Evolutionary conservation across 192 early-diverging fungal species (phyloP), one percentile per base, ranked within the genome.

Genomic region (Chytriomyces hyalinus): DNA sequence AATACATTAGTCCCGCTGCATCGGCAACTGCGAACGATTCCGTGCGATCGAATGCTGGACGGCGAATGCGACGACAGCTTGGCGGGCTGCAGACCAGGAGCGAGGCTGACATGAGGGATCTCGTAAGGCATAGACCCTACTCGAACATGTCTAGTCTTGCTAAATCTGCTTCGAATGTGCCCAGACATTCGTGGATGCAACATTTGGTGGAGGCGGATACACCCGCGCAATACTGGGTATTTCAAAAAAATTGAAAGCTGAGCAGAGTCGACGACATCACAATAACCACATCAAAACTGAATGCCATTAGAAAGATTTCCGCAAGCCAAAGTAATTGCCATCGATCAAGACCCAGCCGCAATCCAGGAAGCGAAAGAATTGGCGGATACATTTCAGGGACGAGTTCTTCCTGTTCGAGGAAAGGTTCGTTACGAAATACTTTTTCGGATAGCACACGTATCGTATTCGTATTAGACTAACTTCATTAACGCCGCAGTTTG

Each of bases 201-300:
- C 92, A 5, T 94, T 92, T 84, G 93, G 92, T 20, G 84, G 88
- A 43, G 92, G 92, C 57, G 91, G 91, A 15, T 92, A 94, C 76
- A 91, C 92, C 11, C 78, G 84, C 49, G 84, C 84, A 3, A 75
- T 94, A 24, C 84, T 94, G 1, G 92, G 90, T 88, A 73, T 67
- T 43, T 68, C 26, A 49, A 8, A 78, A 26, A 13, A 36, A 36
- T 36, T 36, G 36, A 36, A 36, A 36, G 36, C 36, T 4, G 36
- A 4, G 36, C 36, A 36, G 36, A 2, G 36, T 36, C 36, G 4
- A 36, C 36, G 36, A 26, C 24, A 26, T 26, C 24, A 26, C 24
- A 26, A 26, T 26, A 26, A 26, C 24, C 76, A 67, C 9, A 20
- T 69, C 67, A 47, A 69, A 70, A 49, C 13, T 60, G 68, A 70